A percentile compares a stretch with the other conserved stretches of the same genome.
Conservation (phyloP, 1,284 basidiomycete genomes). For the Nidula niveotomentosa region DNA sequence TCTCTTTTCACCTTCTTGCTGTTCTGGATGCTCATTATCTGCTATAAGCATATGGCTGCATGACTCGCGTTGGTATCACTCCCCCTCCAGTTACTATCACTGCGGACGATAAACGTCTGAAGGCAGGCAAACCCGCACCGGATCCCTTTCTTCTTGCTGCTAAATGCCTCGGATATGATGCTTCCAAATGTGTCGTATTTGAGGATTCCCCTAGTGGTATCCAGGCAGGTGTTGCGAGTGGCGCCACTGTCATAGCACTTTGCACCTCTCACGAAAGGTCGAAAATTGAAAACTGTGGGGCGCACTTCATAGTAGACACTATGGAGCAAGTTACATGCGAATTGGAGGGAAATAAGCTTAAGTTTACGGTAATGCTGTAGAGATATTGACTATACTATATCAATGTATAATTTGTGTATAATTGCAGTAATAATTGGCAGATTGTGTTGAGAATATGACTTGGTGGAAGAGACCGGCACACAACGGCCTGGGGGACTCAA, state of each 20-base stretch:
- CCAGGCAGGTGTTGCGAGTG: constrained; percentile 69
- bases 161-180: constrained; percentile 64
- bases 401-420: background rate
- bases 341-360: constrained; percentile 37
- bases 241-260: constrained; percentile 75
- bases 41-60: constrained; percentile 60
- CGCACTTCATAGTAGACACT: constrained; percentile 66
- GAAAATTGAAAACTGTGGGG: constrained; percentile 62
- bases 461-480: background rate
- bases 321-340: constrained; percentile 54
- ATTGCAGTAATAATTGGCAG: background rate
- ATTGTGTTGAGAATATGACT: background rate
- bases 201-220: constrained; percentile 79
- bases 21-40: constrained; percentile 8
- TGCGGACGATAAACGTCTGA: constrained; percentile 72
- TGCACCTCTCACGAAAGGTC: constrained; percentile 65
- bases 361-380: constrained; percentile 21
- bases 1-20: constrained; percentile 8
- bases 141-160: constrained; percentile 80
- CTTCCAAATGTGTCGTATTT: constrained; percentile 65
- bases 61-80: constrained; percentile 71
- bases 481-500: no score
- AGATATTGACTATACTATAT: background rate
- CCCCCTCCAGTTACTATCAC: constrained; percentile 77
- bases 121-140: constrained; percentile 67